Evolutionary conservation across 352 stramenopile genomes (phyloP), one percentile per base, ranked within the genome.

Genomic region (Globisporangium cylindrosporum): DNA sequence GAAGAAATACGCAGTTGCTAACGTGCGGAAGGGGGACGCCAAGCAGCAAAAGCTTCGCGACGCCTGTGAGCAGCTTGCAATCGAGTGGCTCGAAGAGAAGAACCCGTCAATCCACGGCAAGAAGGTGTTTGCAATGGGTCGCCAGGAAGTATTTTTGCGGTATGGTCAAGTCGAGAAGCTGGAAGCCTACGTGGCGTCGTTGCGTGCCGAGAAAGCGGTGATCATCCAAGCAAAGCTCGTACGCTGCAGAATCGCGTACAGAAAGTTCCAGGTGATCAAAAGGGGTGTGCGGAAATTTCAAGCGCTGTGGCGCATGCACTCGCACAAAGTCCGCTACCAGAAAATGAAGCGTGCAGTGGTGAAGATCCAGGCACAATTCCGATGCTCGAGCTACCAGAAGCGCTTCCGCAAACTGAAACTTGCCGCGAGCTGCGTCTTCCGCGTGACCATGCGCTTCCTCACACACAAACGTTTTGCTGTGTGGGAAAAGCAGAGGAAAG

Each of bases 81-180:
- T 32, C 20, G 73, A 82, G 54, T 90, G 80, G 79, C 79, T 93
- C 4, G 66, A 77, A 14, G 58, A 68, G 8, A 66, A 58, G 34
- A 48, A 34, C 7, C 24, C 43, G 6, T n/a, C 43, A 1, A 53
- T 22, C 2, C 68, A 64, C 24, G 65, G 64, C 41, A 87, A 87
- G 46, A 69, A 82, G 51, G 65, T 79, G 12, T 91, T 92, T 67
- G 83, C 81, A 0, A 88, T 93, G 77, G 85, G 85, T 3, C 80
- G 72, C 20, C 74, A 89, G 43, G 85, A 95, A 67, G 74, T 95
- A 0, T 95, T 93, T 51, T 62, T 95, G 24, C 84, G 85, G 1
- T 93, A 95, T 55, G 87, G 85, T 0, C 85, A 95, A 60, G 55
- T 95, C 0, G 87, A 95, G 67, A 79, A 80, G 27, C 74, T 94